These are phyloP conservation scores for Flaveria linearis DNA, from an alignment of 129 eudicot species.

Conservation along the genomic window DNA sequence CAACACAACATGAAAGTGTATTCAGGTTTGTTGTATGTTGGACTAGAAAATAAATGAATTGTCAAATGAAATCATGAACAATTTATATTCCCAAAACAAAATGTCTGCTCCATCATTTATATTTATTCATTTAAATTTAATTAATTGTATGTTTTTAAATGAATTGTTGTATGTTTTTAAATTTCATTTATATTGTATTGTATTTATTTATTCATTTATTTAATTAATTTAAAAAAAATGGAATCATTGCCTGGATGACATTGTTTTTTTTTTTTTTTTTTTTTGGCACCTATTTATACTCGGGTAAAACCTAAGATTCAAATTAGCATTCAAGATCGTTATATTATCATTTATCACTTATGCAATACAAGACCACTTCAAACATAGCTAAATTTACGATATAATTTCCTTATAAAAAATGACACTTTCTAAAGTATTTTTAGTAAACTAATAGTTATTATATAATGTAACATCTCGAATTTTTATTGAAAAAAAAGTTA, in stretches of 20 bases:
- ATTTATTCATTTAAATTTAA: too few relatives aligned
- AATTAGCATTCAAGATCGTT: background rate
- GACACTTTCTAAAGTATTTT: background rate
- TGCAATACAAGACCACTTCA: background rate
- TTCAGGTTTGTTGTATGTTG: constrained; percentile 19
- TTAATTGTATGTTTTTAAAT: too few relatives aligned
- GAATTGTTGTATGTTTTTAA: too few relatives aligned
- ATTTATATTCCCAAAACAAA: constrained; percentile 35
- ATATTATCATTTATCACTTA: background rate
- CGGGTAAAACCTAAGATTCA: background rate
- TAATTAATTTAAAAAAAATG: background rate
- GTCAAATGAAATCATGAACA: constrained; percentile 35
- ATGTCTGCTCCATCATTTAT: constrained; percentile 38
- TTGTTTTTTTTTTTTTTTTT: background rate
- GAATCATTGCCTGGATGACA: background rate
- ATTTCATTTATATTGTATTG: background rate
- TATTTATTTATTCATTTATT: background rate
- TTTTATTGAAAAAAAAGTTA: too few relatives aligned
- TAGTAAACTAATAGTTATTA: background rate
- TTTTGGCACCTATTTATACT: background rate
- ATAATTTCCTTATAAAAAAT: background rate
- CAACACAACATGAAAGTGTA: constrained; percentile 26
- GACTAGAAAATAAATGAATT: constrained; percentile 22
- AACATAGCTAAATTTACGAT: background rate
- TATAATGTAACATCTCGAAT: too few relatives aligned